These are phyloP conservation scores for Globisporangium nodosum DNA, from an alignment of 352 stramenopile species.

Conservation along the genomic window DNA sequence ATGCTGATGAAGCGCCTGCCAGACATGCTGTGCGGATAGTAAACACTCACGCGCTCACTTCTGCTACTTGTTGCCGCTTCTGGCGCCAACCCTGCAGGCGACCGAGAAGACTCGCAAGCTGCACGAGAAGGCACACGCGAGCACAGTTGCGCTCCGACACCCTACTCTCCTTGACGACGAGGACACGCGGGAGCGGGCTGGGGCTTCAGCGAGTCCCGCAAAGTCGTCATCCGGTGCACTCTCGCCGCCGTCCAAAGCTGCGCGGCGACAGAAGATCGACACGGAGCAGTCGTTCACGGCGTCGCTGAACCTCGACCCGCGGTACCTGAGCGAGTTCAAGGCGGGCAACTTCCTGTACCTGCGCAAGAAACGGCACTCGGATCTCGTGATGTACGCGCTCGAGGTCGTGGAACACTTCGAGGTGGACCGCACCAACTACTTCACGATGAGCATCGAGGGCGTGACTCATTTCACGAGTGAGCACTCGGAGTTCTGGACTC, in stretches of 20 bases:
- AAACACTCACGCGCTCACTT: not conserved
- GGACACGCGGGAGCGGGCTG: not conserved
- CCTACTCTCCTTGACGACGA: conserved; percentile 19
- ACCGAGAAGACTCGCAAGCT: conserved; percentile 53
- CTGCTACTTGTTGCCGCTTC: not conserved
- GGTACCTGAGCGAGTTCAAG: conserved; percentile 72
- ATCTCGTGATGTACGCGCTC: conserved; percentile 79
- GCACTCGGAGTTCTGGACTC: conserved; percentile 87
- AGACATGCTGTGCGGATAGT: no score
- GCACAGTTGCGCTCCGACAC: conserved; percentile 11
- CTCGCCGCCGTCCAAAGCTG: conserved; percentile 25
- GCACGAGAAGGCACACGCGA: conserved; percentile 23
- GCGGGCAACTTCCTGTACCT: conserved; percentile 82
- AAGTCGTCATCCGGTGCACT: not conserved
- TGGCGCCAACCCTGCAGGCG: conserved; percentile 17
- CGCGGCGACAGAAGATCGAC: conserved; percentile 19
- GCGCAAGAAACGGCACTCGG: conserved; percentile 51
- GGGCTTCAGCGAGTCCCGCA: not conserved
- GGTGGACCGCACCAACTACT: conserved; percentile 87
- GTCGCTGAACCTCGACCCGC: conserved; percentile 66
- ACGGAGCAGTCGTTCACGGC: conserved; percentile 58
- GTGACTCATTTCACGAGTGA: conserved; percentile 90
- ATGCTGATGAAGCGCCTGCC: not conserved
- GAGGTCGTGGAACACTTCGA: conserved; percentile 80
- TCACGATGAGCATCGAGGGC: conserved; percentile 89